Evolutionary conservation across 1,139 yeast species (phyloP), one percentile per base, ranked within the genome.

Genomic region (Geotrichum bryndzae): DNA sequence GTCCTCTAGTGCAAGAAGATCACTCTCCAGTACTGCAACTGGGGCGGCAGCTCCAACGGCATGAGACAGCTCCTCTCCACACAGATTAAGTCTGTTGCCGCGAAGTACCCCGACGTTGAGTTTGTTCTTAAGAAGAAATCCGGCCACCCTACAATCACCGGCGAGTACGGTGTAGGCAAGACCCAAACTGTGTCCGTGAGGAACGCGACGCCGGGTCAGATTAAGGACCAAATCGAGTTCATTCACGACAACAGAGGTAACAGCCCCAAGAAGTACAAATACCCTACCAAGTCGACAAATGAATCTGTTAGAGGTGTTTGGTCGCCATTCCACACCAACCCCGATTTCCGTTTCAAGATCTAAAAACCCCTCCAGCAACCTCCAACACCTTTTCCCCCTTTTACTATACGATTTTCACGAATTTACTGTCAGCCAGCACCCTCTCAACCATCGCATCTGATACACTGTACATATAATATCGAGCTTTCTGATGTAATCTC

Each of bases 11-110:
- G 97, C 77, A 84, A 83, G 69, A 84, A 82, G 70, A 80, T 91
- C 64, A 82, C 86, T 13, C 75, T 92, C 61, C 86, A 88, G 65
- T 91, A 86, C 76, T 90, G 97, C 78, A 90, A 91, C 79, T 88
- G 95, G 88, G 98, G 97, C 57, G 99, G 98, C 23, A 88, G 96
- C 3, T 92, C 98, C 0, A 80, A 80, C 60, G 97, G 97, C 3
- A 82, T 90, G 77, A 80, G 92, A 68, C 85, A 88, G 62, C 82
- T 89, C 67, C 77, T 94, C 62, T 77, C 81, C 27, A 81, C 82
- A 51, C 78, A 84, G 65, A 76, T 92, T 54, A 79, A 83, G 66
- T 69, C 78, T 33, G 76, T 88, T 64, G 95, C 96, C 4, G 67
- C 74, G 22, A 70, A 76, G 60, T 80, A 88, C 72, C 85, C 90